Evolutionary conservation across 768 basidiomycete genomes (phyloP).

Genomic region (Mycena sanguinolenta): DNA sequence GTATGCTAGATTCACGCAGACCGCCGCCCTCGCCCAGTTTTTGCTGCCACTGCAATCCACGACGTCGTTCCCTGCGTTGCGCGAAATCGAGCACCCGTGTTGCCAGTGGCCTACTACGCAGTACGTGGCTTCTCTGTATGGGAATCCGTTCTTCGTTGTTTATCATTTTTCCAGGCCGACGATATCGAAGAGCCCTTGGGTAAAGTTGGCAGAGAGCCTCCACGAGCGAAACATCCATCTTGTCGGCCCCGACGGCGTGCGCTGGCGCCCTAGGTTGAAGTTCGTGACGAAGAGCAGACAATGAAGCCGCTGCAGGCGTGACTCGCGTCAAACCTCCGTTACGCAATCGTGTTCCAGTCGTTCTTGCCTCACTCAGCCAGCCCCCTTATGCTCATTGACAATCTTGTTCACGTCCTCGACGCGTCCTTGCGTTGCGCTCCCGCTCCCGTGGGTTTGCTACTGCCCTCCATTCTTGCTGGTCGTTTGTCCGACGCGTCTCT

Average conservation of each 20-base stretch:
- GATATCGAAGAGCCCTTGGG: conserved; percentile 14
- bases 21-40: background rate
- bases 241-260: background rate
- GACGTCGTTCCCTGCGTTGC: conserved; percentile 11
- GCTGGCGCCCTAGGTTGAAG: conserved; percentile 17
- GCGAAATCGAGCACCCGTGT: conserved; percentile 11
- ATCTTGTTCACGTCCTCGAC: no score
- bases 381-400: no score
- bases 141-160: background rate
- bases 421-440: no score
- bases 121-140: background rate
- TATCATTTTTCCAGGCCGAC: background rate
- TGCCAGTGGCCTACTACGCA: conserved; percentile 12
- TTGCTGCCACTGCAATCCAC: background rate
- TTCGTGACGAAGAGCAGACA: background rate
- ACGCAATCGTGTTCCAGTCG: no score
- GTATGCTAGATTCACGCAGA: background rate
- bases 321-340: no score
- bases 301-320: no score
- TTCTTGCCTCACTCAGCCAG: no score
- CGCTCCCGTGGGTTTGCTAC: no score
- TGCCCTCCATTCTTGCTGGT: no score
- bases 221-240: conserved; percentile 6
- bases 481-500: no score
- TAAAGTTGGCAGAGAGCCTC: conserved; percentile 8